Conservation (phyloP, 768 basidiomycete species). For the Baorangia bicolor region DNA sequence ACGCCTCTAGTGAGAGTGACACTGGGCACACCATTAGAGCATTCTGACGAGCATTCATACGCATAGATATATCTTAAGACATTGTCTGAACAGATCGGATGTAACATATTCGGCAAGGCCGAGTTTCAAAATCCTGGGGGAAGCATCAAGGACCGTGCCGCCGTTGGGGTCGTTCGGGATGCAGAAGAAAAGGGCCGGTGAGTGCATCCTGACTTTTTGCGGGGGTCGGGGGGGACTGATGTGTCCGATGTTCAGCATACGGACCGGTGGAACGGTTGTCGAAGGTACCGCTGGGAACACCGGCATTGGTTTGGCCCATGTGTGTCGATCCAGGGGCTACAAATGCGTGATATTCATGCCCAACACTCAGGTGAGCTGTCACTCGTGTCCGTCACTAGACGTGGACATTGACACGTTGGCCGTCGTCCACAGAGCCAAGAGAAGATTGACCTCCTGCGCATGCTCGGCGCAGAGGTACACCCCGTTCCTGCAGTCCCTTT, state of each 20-base stretch:
- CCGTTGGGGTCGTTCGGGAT: slow-evolving; percentile 80
- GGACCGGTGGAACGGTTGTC: slow-evolving; percentile 93
- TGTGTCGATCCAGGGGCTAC: slow-evolving; percentile 91
- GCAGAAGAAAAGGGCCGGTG: slow-evolving; percentile 84
- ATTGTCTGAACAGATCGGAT: slow-evolving; percentile 81
- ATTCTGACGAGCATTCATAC: slow-evolving; percentile 1
- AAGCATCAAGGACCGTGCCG: slow-evolving; percentile 96
- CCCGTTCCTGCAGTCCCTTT: slow-evolving; percentile 97
- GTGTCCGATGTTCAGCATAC: slow-evolving; percentile 48
- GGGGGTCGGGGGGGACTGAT: background rate
- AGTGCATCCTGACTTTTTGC: slow-evolving; percentile 28
- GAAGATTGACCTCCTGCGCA: slow-evolving; percentile 94
- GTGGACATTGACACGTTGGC: background rate
- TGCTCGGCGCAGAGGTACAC: slow-evolving; percentile 96
- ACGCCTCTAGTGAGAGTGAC: slow-evolving; percentile 75
- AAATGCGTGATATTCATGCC: slow-evolving; percentile 99
- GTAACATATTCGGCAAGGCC: slow-evolving; percentile 89
- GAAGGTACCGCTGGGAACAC: slow-evolving; percentile 99
- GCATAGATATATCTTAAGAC: slow-evolving; percentile 76
- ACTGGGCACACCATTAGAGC: background rate
- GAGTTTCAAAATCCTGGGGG: slow-evolving; percentile 99
- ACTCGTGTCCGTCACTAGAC: background rate
- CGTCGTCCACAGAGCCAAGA: slow-evolving; percentile 75
- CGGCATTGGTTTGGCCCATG: slow-evolving; percentile 93
- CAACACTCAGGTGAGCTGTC: slow-evolving; percentile 68